phyloP scores from a whole-genome alignment of 495 filamentous ascomycete species.

The Chaetomidium leptoderma region DNA sequence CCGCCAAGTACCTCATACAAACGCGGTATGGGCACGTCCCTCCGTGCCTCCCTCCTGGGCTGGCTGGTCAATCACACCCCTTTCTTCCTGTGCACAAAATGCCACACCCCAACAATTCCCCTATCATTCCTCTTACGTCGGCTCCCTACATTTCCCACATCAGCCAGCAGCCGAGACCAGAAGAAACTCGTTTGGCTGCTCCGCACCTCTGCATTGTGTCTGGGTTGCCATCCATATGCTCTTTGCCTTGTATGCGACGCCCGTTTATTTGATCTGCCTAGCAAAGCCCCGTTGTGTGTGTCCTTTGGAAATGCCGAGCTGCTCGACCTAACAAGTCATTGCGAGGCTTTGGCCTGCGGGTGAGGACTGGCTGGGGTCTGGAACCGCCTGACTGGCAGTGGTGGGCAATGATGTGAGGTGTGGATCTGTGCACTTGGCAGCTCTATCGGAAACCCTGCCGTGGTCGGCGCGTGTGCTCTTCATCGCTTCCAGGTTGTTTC shows the following conservation, averaged over 20 bases:
- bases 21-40: conserved; percentile 11
- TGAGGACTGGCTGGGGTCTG: no score
- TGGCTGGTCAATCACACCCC: conserved; percentile 20
- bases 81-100: conserved; percentile 8
- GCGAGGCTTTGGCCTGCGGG: no score
- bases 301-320: no score
- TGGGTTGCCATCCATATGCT: no score
- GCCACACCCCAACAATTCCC: conserved; percentile 3
- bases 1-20: conserved; percentile 23
- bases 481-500: no score
- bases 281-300: neutral
- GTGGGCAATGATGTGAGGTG: no score
- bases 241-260: neutral
- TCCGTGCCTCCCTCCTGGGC: conserved; percentile 13
- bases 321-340: no score
- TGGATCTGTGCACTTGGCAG: no score
- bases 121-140: neutral
- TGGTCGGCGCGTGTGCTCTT: no score
- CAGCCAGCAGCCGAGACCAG: conserved; percentile 6
- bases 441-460: no score
- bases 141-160: conserved; percentile 2
- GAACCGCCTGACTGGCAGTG: no score
- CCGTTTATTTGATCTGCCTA: neutral
- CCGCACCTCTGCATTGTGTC: neutral
- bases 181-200: neutral